These are phyloP conservation scores for Verticillium klebahnii DNA, from an alignment of 2,329 filamentous ascomycete species.

Conservation along the genomic window DNA sequence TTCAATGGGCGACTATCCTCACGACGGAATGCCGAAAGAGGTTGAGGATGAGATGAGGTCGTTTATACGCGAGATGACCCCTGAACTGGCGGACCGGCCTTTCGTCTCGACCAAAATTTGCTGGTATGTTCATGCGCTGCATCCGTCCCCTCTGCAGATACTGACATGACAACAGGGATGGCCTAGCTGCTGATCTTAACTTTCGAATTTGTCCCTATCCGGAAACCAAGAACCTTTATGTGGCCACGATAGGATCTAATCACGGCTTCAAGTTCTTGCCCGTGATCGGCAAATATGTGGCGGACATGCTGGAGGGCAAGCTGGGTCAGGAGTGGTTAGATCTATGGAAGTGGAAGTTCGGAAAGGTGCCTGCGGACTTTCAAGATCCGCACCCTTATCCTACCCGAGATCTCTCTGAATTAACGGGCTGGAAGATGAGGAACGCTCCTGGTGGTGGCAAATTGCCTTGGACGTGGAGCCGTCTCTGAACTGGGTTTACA, in stretches of 20 bases:
- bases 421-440: slow-evolving; percentile 15
- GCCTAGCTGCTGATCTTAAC: slow-evolving; percentile 23
- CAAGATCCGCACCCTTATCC: slow-evolving; percentile 16
- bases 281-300: slow-evolving; percentile 45
- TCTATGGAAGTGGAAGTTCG: slow-evolving; percentile 29
- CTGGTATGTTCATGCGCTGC: slow-evolving; percentile 38
- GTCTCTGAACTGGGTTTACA: slow-evolving; percentile 5
- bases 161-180: slow-evolving; percentile 17
- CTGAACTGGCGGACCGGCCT: slow-evolving; percentile 41
- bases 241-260: slow-evolving; percentile 48
- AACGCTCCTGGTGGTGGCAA: slow-evolving; percentile 11
- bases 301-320: slow-evolving; percentile 37
- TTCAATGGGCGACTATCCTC: slow-evolving; percentile 18
- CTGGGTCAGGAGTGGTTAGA: slow-evolving; percentile 32
- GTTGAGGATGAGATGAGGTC: slow-evolving; percentile 46
- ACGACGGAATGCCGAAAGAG: slow-evolving; percentile 38
- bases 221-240: slow-evolving; percentile 30
- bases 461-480: slow-evolving; percentile 17
- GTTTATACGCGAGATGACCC: slow-evolving; percentile 45
- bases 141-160: too few relatives aligned
- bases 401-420: slow-evolving; percentile 13
- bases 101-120: slow-evolving; percentile 46
- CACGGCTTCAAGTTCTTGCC: slow-evolving; percentile 51
- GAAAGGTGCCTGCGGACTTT: slow-evolving; percentile 11
- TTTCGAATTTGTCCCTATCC: slow-evolving; percentile 16